phyloP scores from a whole-genome alignment of 2,329 filamentous ascomycete species.

The Paecilomyces formosus region DNA sequence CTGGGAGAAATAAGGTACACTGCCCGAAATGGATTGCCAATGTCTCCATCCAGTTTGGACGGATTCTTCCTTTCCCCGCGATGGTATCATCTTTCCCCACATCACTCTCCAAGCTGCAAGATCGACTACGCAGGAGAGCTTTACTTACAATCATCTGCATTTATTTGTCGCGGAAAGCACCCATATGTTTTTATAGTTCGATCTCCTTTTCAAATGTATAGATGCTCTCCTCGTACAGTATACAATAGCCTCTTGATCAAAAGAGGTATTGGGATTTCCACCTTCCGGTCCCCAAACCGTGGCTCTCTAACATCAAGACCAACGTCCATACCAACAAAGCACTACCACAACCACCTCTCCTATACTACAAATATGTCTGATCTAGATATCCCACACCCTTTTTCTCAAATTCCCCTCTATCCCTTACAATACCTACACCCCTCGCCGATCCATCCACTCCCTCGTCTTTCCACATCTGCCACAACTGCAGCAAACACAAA shows the following conservation, averaged over 20 bases:
- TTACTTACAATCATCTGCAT: neutral
- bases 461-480: conserved; percentile 8
- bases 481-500: conserved; percentile 4
- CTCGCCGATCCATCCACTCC: conserved; percentile 26
- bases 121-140: neutral
- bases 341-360: neutral
- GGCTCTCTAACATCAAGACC: neutral
- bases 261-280: neutral
- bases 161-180: neutral
- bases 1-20: neutral
- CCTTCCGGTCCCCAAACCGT: neutral
- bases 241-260: neutral
- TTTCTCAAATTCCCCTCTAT: conserved; percentile 20
- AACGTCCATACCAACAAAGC: neutral
- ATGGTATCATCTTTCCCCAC: neutral
- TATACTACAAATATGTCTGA: neutral
- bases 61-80: neutral
- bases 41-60: neutral
- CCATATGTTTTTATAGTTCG: neutral
- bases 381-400: conserved; percentile 13
- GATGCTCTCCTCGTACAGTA: neutral
- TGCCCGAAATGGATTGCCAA: neutral
- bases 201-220: neutral
- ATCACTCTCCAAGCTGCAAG: neutral
- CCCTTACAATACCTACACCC: conserved; percentile 20